Percentiles rank a stretch among this genome's conserved stretches.
Conservation (phyloP, 2,329 filamentous ascomycete genomes). For the Scortechinia acanthostroma region DNA sequence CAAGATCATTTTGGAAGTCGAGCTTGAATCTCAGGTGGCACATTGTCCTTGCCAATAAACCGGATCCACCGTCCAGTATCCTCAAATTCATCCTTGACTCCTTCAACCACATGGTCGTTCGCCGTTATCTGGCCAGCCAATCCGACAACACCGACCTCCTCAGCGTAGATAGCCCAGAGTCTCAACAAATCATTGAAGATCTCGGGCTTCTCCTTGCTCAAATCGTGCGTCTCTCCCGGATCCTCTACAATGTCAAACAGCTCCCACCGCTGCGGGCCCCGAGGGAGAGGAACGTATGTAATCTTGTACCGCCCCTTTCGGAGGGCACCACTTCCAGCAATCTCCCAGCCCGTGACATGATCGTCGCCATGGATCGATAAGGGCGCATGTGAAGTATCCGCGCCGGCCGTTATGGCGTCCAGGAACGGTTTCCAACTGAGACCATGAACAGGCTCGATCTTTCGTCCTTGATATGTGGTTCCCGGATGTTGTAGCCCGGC, state of each 20-base stretch:
- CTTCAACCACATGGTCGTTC: not conserved
- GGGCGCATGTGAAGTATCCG: not conserved
- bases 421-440: not conserved
- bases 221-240: slow-evolving; percentile 19
- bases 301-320: slow-evolving; percentile 23
- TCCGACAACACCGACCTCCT: slow-evolving; percentile 15
- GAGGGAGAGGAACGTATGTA: slow-evolving; percentile 15
- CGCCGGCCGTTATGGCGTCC: not conserved
- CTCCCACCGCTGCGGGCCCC: slow-evolving; percentile 19
- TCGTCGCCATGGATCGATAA: slow-evolving; percentile 29
- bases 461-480: not conserved
- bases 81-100: not conserved
- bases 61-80: not conserved
- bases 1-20: not conserved
- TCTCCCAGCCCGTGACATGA: slow-evolving; percentile 20
- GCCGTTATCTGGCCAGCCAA: not conserved
- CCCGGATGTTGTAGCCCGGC: not conserved
- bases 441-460: not conserved
- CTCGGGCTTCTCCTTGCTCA: slow-evolving; percentile 12
- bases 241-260: slow-evolving; percentile 19
- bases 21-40: not conserved
- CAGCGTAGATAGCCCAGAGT: slow-evolving; percentile 14
- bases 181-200: slow-evolving; percentile 15
- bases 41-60: not conserved
- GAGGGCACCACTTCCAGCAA: slow-evolving; percentile 20